Conservation (phyloP, 148 eudicot genomes). For the Drosera capensis region DNA sequence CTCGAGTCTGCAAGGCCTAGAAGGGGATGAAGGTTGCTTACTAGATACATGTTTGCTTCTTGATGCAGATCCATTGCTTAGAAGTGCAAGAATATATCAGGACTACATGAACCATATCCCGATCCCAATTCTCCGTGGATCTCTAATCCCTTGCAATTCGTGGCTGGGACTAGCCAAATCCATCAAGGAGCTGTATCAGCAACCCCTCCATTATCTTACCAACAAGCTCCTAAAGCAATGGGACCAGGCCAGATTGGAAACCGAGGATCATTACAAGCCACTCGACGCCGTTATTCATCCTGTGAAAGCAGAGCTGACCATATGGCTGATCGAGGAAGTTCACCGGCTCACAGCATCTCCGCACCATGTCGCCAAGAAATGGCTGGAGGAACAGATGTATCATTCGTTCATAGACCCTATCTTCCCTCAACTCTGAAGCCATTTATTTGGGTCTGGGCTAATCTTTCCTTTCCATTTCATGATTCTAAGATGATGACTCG, state of each 20-base stretch:
- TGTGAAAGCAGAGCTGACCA: constrained; percentile 48
- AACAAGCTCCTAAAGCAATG: constrained; percentile 44
- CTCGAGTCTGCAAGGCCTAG: too few species aligned
- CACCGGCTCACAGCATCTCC: constrained; percentile 51
- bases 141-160: constrained; percentile 48
- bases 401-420: constrained; percentile 39
- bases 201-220: constrained; percentile 73
- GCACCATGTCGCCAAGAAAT: constrained; percentile 35
- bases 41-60: not conserved
- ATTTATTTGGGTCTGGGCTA: too few species aligned
- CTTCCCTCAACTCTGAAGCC: too few species aligned
- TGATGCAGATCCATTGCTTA: constrained; percentile 24
- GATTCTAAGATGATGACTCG: too few species aligned
- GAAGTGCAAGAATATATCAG: constrained; percentile 60
- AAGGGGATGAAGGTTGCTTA: too few species aligned
- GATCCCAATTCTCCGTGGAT: constrained; percentile 43
- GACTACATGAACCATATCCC: constrained; percentile 60
- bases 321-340: constrained; percentile 72
- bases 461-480: too few species aligned
- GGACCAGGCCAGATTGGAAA: constrained; percentile 51
- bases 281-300: constrained; percentile 59
- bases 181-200: constrained; percentile 46
- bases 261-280: constrained; percentile 26
- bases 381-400: constrained; percentile 41
- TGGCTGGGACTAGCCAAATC: constrained; percentile 62